These are phyloP conservation scores for Oryza brachyantha DNA, from an alignment of 176 grass and related monocot species.

Conservation along the genomic window DNA sequence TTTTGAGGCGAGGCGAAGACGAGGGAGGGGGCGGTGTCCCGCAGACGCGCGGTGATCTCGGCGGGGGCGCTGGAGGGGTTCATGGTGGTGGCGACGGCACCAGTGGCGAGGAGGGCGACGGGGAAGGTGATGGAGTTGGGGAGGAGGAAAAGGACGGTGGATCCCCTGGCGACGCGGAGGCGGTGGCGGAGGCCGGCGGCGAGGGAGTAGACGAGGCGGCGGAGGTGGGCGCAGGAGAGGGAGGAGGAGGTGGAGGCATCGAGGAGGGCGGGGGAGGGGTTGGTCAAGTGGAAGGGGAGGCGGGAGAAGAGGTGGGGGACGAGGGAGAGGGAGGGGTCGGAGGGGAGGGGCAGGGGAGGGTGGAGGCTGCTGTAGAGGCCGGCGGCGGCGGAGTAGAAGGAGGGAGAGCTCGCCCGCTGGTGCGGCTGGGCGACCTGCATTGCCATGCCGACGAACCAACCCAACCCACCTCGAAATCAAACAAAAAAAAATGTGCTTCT, in stretches of 20 bases:
- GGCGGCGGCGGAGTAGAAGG: slow-evolving; percentile 54
- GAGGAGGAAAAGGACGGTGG: neutral
- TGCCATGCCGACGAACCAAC: too few relatives aligned
- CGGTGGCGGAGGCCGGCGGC: neutral
- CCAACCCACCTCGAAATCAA: too few relatives aligned
- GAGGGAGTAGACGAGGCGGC: neutral
- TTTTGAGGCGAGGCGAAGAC: neutral
- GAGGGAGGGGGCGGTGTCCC: neutral
- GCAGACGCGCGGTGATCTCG: neutral
- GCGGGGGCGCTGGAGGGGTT: neutral
- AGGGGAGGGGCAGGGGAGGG: slow-evolving; percentile 37
- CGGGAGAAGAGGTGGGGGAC: slow-evolving; percentile 67
- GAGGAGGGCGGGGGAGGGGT: neutral
- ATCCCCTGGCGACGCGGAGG: neutral
- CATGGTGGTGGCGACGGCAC: neutral
- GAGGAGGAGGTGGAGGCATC: neutral
- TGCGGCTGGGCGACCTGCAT: too few relatives aligned
- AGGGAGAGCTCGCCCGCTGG: neutral
- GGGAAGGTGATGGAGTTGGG: neutral
- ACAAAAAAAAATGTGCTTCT: too few relatives aligned
- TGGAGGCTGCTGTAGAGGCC: slow-evolving; percentile 65
- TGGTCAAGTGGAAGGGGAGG: slow-evolving; percentile 29
- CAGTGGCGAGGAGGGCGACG: neutral
- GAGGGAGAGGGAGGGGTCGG: slow-evolving; percentile 53
- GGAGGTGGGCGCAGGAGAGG: neutral